Evolutionary conservation across 106 monocot species (phyloP).

Genomic region (Ottelia alismoides): DNA sequence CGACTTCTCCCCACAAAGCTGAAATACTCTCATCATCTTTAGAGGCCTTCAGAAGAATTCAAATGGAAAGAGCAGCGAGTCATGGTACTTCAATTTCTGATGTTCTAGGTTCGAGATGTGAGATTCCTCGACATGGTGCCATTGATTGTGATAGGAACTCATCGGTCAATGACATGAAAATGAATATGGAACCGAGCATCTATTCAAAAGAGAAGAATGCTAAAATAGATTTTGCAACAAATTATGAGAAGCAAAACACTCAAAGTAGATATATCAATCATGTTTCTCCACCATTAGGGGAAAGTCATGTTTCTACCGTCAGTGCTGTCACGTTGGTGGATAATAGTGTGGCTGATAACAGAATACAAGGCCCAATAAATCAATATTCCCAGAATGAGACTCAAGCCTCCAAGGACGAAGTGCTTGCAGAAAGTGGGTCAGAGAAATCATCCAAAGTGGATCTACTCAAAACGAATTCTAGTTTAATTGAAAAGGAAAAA

Average conservation of each 20-base stretch:
- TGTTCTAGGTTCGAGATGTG: too few species aligned
- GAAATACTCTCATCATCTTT: conserved; percentile 95
- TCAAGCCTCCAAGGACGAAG: conserved; percentile 27
- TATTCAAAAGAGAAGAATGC: conserved; percentile 17
- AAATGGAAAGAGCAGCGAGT: conserved; percentile 40
- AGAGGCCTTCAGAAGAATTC: conserved; percentile 96
- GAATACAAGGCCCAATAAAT: too few species aligned
- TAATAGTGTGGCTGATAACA: too few species aligned
- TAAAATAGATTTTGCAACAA: conserved; percentile 14
- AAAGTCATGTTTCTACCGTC: too few species aligned
- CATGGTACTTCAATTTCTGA: too few species aligned
- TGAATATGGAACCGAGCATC: background rate
- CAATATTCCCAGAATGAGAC: too few species aligned
- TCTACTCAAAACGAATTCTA: conserved; percentile 22
- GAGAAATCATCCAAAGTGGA: conserved; percentile 36
- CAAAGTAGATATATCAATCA: too few species aligned
- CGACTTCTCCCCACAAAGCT: conserved; percentile 82
- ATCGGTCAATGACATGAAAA: too few species aligned
- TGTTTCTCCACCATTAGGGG: too few species aligned
- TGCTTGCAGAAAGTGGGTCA: conserved; percentile 26
- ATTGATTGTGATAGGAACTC: too few species aligned
- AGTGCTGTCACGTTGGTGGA: too few species aligned
- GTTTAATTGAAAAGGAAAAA: conserved; percentile 34
- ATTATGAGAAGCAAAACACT: conserved; percentile 18
- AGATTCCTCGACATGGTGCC: too few species aligned